phyloP scores from a whole-genome alignment of 2,329 filamentous ascomycete genomes.

The Lachnellula subtilissima region DNA sequence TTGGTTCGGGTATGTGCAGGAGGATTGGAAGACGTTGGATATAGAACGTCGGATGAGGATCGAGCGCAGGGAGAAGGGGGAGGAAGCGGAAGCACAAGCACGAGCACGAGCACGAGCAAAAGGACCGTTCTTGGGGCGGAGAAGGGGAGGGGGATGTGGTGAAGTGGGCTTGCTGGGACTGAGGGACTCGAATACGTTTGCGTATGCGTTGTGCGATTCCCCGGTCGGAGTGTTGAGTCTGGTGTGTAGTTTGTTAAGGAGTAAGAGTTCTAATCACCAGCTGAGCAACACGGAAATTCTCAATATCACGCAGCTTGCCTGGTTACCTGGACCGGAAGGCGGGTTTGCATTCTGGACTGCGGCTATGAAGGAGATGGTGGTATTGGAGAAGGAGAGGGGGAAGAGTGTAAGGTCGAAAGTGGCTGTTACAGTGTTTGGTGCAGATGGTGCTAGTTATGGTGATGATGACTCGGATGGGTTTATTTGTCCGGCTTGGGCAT shows the following conservation, averaged over 20 bases:
- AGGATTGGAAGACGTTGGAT: constrained; percentile 46
- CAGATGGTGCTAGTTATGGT: constrained; percentile 5
- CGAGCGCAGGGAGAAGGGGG: background rate
- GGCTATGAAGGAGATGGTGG: constrained; percentile 18
- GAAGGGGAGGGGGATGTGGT: constrained; percentile 5
- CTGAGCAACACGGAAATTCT: constrained; percentile 51
- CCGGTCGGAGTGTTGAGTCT: constrained; percentile 54
- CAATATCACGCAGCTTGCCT: constrained; percentile 56
- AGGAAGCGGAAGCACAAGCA: background rate
- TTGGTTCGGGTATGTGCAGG: constrained; percentile 51
- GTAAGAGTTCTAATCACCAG: constrained; percentile 36
- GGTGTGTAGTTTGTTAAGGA: constrained; percentile 44
- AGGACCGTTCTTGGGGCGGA: constrained; percentile 4
- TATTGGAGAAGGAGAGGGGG: constrained; percentile 3
- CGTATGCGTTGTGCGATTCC: constrained; percentile 59
- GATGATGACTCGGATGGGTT: constrained; percentile 9
- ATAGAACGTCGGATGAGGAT: background rate
- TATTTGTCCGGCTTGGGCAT: constrained; percentile 25
- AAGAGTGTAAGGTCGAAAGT: constrained; percentile 9
- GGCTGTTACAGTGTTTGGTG: constrained; percentile 23
- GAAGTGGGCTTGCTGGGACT: constrained; percentile 18
- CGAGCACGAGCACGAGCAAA: too few species aligned
- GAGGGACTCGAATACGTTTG: constrained; percentile 38
- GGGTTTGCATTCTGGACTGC: constrained; percentile 51
- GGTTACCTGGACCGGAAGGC: constrained; percentile 62